Conservation (phyloP, 495 filamentous ascomycete species). For the Penicillium waksmanii region DNA sequence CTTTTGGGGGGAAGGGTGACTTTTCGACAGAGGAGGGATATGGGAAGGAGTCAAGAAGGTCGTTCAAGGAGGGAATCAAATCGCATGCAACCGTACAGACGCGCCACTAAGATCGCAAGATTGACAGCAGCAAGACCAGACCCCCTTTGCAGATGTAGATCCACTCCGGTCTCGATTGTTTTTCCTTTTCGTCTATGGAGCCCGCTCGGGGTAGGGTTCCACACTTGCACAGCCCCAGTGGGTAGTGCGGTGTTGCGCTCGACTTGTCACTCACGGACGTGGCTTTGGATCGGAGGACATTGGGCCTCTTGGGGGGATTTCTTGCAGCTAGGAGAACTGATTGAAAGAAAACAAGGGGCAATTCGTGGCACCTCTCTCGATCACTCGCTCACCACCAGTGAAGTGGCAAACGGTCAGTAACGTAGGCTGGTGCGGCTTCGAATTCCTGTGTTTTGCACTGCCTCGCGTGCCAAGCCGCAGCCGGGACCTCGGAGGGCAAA, state of each 20-base stretch:
- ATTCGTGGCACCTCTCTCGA: background rate
- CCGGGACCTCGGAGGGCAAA: slow-evolving; percentile 8
- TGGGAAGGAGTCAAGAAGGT: background rate
- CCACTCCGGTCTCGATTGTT: slow-evolving; percentile 21
- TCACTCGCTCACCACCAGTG: background rate
- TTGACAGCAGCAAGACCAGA: slow-evolving; percentile 3
- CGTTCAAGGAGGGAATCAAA: slow-evolving; percentile 7
- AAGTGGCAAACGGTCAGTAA: background rate
- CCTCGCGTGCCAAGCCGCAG: slow-evolving; percentile 26
- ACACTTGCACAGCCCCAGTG: slow-evolving; percentile 26
- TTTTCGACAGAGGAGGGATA: background rate
- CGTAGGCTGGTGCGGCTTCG: background rate
- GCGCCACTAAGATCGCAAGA: slow-evolving; percentile 9
- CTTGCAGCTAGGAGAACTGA: background rate
- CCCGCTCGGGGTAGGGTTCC: slow-evolving; percentile 12
- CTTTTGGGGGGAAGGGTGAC: background rate
- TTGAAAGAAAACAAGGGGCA: background rate
- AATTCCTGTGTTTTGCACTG: slow-evolving; percentile 21
- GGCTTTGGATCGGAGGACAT: background rate
- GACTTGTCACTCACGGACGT: slow-evolving; percentile 6
- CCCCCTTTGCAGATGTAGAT: slow-evolving; percentile 19
- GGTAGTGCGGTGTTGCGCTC: background rate
- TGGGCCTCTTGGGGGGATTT: background rate
- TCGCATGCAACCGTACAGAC: slow-evolving; percentile 5
- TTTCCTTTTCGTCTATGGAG: slow-evolving; percentile 6